Conservation (phyloP, 1,284 basidiomycete species). For the Meira miltonrushii region DNA sequence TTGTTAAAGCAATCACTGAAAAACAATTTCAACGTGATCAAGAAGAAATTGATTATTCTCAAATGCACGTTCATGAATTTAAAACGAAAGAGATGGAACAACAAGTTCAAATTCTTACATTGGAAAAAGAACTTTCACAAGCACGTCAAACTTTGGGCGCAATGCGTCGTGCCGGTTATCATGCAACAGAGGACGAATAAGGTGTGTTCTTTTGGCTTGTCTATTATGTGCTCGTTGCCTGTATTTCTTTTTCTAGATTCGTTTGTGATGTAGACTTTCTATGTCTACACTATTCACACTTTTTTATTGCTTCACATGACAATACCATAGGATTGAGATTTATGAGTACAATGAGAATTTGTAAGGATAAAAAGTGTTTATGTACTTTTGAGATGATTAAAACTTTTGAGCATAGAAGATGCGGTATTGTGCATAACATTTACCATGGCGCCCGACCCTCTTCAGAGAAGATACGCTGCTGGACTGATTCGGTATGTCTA, state of each 20-base stretch:
- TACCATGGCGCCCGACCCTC: slow-evolving; percentile 13
- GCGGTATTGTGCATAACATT: not conserved
- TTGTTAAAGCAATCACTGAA: slow-evolving; percentile 91
- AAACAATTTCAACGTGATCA: slow-evolving; percentile 57
- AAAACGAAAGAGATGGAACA: slow-evolving; percentile 88
- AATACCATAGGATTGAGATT: not conserved
- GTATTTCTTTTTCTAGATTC: too few species aligned
- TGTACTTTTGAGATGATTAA: too few species aligned
- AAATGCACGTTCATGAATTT: slow-evolving; percentile 90
- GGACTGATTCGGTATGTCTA: not conserved
- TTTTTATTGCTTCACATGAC: not conserved
- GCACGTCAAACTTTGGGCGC: slow-evolving; percentile 48
- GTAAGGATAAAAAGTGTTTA: too few species aligned
- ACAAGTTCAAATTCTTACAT: slow-evolving; percentile 91
- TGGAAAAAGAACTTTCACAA: slow-evolving; percentile 82
- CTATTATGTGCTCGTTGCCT: too few species aligned
- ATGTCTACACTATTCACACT: too few species aligned
- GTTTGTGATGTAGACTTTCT: too few species aligned
- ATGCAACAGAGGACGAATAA: slow-evolving; percentile 41
- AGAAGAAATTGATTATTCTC: slow-evolving; percentile 74
- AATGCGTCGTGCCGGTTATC: slow-evolving; percentile 49
- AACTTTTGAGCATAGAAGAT: too few species aligned
- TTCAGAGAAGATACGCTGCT: slow-evolving; percentile 1
- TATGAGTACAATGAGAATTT: too few species aligned
- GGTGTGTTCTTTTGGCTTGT: not conserved